Evolutionary conservation across 495 filamentous ascomycete species (phyloP).

Genomic region (Aspergillus ellipticus): DNA sequence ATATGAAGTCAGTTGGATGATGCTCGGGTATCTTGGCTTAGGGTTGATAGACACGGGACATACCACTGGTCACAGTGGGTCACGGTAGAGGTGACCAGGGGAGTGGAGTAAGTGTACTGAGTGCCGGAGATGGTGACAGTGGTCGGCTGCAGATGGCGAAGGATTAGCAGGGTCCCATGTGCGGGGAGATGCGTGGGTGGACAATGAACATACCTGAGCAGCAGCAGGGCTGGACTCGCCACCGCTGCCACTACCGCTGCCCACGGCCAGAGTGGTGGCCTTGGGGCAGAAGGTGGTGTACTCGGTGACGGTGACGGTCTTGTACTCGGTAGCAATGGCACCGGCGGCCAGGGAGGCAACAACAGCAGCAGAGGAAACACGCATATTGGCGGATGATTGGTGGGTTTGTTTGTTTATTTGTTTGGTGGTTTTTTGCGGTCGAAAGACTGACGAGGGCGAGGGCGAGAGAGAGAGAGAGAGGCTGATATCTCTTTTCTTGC

Average conservation of each 20-base stretch:
- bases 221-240: conserved; percentile 75
- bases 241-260: conserved; percentile 19
- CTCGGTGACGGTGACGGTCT: conserved; percentile 74
- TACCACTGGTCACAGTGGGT: conserved; percentile 68
- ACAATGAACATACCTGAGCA: conserved; percentile 48
- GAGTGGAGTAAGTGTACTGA: conserved; percentile 63
- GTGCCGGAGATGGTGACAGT: conserved; percentile 64
- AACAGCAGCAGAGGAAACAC: conserved; percentile 77
- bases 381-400: conserved; percentile 70
- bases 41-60: conserved; percentile 4
- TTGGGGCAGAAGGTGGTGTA: conserved; percentile 85
- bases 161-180: background rate
- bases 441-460: background rate
- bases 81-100: conserved; percentile 58
- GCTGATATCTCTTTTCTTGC: too few species aligned
- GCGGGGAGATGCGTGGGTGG: conserved; percentile 30
- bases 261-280: conserved; percentile 67
- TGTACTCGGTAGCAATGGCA: conserved; percentile 50
- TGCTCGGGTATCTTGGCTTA: conserved; percentile 7
- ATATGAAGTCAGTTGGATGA: background rate
- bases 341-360: conserved; percentile 57
- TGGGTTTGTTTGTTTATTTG: conserved; percentile 4
- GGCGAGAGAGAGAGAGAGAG: conserved; percentile 12
- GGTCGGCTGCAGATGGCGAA: background rate
- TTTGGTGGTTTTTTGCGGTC: conserved; percentile 17